phyloP scores from a whole-genome alignment of 1,284 basidiomycete species.

The Sanghuangporus baumii region DNA sequence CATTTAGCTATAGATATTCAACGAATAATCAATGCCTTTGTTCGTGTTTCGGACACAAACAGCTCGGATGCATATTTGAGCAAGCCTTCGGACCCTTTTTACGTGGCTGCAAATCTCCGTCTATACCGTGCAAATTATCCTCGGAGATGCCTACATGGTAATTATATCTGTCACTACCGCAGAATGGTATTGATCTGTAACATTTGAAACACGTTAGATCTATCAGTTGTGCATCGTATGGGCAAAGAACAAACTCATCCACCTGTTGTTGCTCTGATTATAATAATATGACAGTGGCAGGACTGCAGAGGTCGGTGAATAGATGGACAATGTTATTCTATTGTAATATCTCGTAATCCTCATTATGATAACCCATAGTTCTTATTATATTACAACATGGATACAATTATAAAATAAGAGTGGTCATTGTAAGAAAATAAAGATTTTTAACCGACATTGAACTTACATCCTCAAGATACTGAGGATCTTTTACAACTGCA shows the following conservation, averaged over 20 bases:
- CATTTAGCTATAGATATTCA: constrained; percentile 23
- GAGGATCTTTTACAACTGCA: too few relatives aligned
- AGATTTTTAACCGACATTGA: too few relatives aligned
- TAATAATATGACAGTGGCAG: too few relatives aligned
- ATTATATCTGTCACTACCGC: neutral
- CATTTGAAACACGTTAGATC: neutral
- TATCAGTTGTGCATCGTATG: constrained; percentile 12
- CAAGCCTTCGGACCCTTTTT: constrained; percentile 21
- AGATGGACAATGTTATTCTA: too few relatives aligned
- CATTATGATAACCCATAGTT: too few relatives aligned
- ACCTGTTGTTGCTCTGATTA: too few relatives aligned
- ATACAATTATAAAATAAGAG: too few relatives aligned
- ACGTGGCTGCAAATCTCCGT: constrained; percentile 28
- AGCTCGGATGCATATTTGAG: constrained; percentile 23
- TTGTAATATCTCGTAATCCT: too few relatives aligned
- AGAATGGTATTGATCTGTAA: neutral
- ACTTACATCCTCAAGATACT: too few relatives aligned
- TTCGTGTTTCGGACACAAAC: constrained; percentile 19
- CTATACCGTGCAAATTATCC: constrained; percentile 29
- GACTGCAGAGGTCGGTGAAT: too few relatives aligned
- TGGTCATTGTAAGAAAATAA: too few relatives aligned
- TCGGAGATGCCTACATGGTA: constrained; percentile 31
- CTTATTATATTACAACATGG: too few relatives aligned
- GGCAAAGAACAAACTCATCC: constrained; percentile 2
- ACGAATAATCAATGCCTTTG: constrained; percentile 23